Evolutionary conservation across 2,329 filamentous ascomycete species (phyloP).

Genomic region (Colletotrichum sp.): DNA sequence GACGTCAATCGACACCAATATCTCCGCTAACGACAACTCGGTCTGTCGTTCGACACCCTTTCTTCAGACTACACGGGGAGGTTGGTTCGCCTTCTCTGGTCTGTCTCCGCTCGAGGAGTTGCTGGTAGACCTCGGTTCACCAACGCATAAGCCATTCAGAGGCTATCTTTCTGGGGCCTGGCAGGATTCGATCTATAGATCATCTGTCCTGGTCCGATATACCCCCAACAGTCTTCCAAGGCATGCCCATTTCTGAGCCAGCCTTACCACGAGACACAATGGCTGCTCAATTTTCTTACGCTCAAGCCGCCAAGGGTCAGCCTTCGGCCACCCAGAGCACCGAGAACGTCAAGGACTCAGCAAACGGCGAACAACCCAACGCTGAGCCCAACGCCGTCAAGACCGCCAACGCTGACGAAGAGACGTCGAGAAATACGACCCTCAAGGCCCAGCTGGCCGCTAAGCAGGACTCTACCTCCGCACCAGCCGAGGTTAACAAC

Average conservation of each 20-base stretch:
- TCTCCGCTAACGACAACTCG: not conserved
- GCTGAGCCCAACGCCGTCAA: constrained; percentile 10
- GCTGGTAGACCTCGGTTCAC: constrained; percentile 11
- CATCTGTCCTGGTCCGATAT: constrained; percentile 9
- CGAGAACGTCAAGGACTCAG: constrained; percentile 27
- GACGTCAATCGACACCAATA: not conserved
- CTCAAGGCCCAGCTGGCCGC: constrained; percentile 13
- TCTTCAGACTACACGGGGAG: constrained; percentile 32
- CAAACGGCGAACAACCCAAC: constrained; percentile 13
- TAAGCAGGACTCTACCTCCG: constrained; percentile 27
- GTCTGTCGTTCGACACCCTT: not conserved
- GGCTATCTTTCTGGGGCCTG: constrained; percentile 17
- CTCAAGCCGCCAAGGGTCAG: constrained; percentile 90
- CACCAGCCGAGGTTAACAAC: constrained; percentile 15
- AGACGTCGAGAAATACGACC: constrained; percentile 11
- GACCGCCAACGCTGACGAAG: not conserved
- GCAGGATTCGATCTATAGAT: constrained; percentile 14
- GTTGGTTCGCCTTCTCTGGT: constrained; percentile 40
- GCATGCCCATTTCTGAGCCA: constrained; percentile 19
- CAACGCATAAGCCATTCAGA: not conserved
- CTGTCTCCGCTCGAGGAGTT: constrained; percentile 23
- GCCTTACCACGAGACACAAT: constrained; percentile 37
- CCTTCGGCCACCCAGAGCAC: constrained; percentile 33
- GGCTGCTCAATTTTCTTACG: constrained; percentile 82
- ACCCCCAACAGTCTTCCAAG: constrained; percentile 3